A percentile compares a stretch with the other conserved stretches of the same genome.
These are phyloP conservation scores for Saturnispora galanensis DNA, from an alignment of 805 yeast genomes.

Conservation along the genomic window DNA sequence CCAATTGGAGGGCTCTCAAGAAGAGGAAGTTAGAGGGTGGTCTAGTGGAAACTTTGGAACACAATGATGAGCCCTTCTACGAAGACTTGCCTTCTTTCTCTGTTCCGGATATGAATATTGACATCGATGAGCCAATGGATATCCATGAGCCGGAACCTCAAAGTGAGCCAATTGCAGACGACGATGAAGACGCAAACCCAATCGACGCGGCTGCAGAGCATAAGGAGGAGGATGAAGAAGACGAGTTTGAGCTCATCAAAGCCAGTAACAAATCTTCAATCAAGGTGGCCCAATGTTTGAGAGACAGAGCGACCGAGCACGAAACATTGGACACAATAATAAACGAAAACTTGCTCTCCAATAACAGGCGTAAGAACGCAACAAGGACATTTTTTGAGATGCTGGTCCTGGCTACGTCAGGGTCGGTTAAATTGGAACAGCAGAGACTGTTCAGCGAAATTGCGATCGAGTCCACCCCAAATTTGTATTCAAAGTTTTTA, in stretches of 20 bases:
- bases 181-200: conserved; percentile 7
- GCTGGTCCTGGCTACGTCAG: conserved; percentile 70
- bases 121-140: background rate
- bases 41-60: background rate
- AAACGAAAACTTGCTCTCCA: conserved; percentile 27
- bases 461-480: conserved; percentile 26
- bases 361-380: conserved; percentile 44
- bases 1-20: conserved; percentile 14
- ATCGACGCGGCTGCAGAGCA: too few relatives aligned
- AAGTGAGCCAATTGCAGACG: conserved; percentile 11
- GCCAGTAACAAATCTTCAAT: conserved; percentile 38
- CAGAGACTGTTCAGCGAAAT: conserved; percentile 51
- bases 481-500: conserved; percentile 14
- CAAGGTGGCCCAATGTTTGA: conserved; percentile 43
- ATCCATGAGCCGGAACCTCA: background rate
- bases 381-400: conserved; percentile 73
- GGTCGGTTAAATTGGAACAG: conserved; percentile 57
- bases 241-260: conserved; percentile 14
- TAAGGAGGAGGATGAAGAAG: conserved; percentile 12
- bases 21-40: conserved; percentile 10
- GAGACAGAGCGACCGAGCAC: conserved; percentile 1
- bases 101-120: background rate
- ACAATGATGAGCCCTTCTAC: background rate
- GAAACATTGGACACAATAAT: conserved; percentile 29
- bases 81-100: conserved; percentile 1